phyloP scores from a whole-genome alignment of 2,329 filamentous ascomycete genomes.

The Metarhizium brunneum region DNA sequence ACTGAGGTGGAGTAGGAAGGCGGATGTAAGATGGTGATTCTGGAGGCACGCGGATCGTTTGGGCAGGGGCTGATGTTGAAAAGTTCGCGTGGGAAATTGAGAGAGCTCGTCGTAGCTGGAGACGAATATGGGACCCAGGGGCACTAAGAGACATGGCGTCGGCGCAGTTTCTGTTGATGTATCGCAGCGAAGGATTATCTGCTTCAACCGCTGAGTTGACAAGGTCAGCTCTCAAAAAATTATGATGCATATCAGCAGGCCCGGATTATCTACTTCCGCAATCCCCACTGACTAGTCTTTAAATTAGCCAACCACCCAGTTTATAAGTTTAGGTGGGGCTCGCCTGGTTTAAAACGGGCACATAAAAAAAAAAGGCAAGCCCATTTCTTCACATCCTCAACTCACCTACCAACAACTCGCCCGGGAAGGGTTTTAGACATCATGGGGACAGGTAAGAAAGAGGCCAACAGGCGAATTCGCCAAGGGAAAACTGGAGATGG shows the following conservation, averaged over 20 bases:
- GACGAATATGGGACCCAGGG: constrained; percentile 15
- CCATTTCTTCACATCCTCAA: neutral
- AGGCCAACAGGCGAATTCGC: constrained; percentile 70
- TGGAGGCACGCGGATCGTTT: constrained; percentile 57
- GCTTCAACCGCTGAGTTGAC: neutral
- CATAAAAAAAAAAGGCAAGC: neutral
- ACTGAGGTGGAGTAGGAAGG: constrained; percentile 68
- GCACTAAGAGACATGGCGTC: constrained; percentile 19
- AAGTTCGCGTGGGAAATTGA: constrained; percentile 18
- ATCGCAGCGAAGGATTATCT: neutral
- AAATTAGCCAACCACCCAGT: neutral
- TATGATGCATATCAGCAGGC: neutral
- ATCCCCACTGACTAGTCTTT: neutral
- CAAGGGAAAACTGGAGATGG: constrained; percentile 80
- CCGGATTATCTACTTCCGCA: neutral
- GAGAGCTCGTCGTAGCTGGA: constrained; percentile 17
- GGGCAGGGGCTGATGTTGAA: constrained; percentile 25
- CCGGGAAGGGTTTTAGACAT: constrained; percentile 5
- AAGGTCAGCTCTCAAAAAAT: neutral
- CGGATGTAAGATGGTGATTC: constrained; percentile 85
- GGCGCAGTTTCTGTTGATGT: neutral
- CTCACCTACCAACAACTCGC: neutral
- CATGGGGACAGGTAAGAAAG: constrained; percentile 92
- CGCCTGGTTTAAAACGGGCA: constrained; percentile 1
- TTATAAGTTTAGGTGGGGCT: neutral